Evolutionary conservation across 2,329 filamentous ascomycete genomes (phyloP), one percentile per base, ranked within the genome.

Genomic region (Helminthosporium solani): DNA sequence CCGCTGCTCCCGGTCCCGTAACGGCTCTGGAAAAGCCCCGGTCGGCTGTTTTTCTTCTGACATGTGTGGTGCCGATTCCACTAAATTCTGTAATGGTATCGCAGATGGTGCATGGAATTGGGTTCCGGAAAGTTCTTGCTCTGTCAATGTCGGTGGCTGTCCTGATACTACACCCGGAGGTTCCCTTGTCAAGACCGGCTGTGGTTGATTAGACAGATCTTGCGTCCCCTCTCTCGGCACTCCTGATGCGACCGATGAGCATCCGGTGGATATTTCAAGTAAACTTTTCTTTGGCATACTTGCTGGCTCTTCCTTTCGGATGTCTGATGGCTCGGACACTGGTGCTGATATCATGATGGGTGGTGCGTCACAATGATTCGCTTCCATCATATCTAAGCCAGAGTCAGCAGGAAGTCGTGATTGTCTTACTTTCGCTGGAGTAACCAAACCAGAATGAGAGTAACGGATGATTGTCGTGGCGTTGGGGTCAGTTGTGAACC

Each of bases 401-500:
- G 28, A 31, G 12, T 4, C 28, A n/a, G 4, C 14, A 14, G 8
- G 5, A 31, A 31, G 28, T 14, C 14, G 8, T 3, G 14, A 5
- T n/a, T 31, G 6, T 7, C 12, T 6, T 31, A 12, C 28, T 5
- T n/a, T 6, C 14, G 28, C 14, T 6, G 28, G 28, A 31, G 28
- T 31, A n/a, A 31, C 14, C 12, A 31, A 14, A n/a, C 28, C 28
- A 31, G 28, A 6, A 7, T 31, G 8, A 23, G 20, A 25, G 20
- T n/a, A 38, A 25, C 20, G 20, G 15, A 38, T 25, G 35, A 25
- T 23, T n/a, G 23, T 25, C 23, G 23, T 25, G 5, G 33, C 15
- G 15, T 9, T 6, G 8, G 31, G 20, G 20, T 46, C 50, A 7
- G 44, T 20, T 30, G 19, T 42, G 31, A 67, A 75, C 68, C 72